These are phyloP conservation scores for Leptographium flavum DNA, from an alignment of 2,329 filamentous ascomycete species.

Conservation along the genomic window DNA sequence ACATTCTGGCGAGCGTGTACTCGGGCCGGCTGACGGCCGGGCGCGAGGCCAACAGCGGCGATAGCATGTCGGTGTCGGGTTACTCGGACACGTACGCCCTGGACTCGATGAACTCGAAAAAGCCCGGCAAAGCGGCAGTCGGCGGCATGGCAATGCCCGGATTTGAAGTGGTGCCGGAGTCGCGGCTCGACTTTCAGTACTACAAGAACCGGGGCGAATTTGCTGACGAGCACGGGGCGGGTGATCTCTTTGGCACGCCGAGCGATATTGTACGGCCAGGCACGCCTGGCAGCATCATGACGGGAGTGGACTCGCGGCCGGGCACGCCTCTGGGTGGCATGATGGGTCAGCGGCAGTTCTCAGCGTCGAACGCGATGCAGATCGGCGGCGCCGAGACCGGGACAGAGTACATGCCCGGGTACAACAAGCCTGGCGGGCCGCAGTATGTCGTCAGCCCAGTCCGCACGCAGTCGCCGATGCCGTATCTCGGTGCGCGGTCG, in stretches of 20 bases:
- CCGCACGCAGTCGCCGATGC: slow-evolving; percentile 7
- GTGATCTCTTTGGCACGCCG: slow-evolving; percentile 47
- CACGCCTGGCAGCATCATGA: slow-evolving; percentile 40
- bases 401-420: slow-evolving; percentile 10
- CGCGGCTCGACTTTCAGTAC: slow-evolving; percentile 76
- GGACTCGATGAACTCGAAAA: slow-evolving; percentile 63
- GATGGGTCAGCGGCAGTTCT: slow-evolving; percentile 14
- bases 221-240: slow-evolving; percentile 71
- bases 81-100: slow-evolving; percentile 75
- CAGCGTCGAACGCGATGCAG: slow-evolving; percentile 1
- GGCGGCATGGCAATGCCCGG: slow-evolving; percentile 36
- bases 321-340: slow-evolving; percentile 31
- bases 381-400: slow-evolving; percentile 3
- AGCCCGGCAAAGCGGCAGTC: slow-evolving; percentile 23
- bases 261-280: slow-evolving; percentile 45
- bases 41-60: slow-evolving; percentile 41
- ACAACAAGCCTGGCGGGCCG: slow-evolving; percentile 6
- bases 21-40: slow-evolving; percentile 62
- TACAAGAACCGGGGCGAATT: slow-evolving; percentile 88
- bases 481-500: slow-evolving; percentile 3
- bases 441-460: not conserved
- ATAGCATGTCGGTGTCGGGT: slow-evolving; percentile 46
- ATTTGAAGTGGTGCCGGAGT: slow-evolving; percentile 82
- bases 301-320: slow-evolving; percentile 31
- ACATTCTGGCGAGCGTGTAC: slow-evolving; percentile 75